Base-by-base conservation (phyloP, 176 grass and related monocot genomes). In the Phoenix dactylifera region DNA sequence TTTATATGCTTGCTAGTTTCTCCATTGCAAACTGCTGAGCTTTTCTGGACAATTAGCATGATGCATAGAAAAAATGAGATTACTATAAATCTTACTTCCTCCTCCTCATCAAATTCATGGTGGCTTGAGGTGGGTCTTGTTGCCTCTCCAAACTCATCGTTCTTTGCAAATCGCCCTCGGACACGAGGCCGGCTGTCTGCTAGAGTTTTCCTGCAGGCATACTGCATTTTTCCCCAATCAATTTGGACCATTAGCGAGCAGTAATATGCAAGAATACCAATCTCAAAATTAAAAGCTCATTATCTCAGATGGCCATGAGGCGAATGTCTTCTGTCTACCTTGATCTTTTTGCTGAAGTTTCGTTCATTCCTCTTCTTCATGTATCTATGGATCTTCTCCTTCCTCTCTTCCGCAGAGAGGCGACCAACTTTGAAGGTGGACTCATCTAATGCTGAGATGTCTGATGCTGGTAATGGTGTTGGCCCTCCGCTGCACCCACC, bases 291-390 rank as follows among this genome's bases (percentile, higher is more conserved):
- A 44, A 44, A 44, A 44, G 10, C 35, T 44, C 9, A 1, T 44
- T 14, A 14, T 44, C 35, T 44, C 35, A 14, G 9, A 14, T 44
- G 1, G 35, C 9, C 35, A 12, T 12, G 6, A 44, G 35, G 35
- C 2, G 6, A 1, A 35, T 10, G 35, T 12, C 9, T 44, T 1
- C 5, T 14, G 35, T 44, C 35, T 92, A 93, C 94, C 88, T 98
- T 98, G 62, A 98, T 98, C 69, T 92, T 98, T 44, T 98, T 98
- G 73, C 69, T 89, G 87, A 93, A 98, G 71, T 98, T 98, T 64
- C 94, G 83, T 69, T 89, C 32, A 9, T 92, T 86, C 72, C 88
- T 80, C 81, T 98, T 98, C 76, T 82, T 87, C 65, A 92, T 92
- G 76, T 98, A 98, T 50, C 85, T 82, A 62, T 89, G 73, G 51